Evolutionary conservation across 1,284 basidiomycete genomes (phyloP).

Genomic region (Austroboletus niveus): DNA sequence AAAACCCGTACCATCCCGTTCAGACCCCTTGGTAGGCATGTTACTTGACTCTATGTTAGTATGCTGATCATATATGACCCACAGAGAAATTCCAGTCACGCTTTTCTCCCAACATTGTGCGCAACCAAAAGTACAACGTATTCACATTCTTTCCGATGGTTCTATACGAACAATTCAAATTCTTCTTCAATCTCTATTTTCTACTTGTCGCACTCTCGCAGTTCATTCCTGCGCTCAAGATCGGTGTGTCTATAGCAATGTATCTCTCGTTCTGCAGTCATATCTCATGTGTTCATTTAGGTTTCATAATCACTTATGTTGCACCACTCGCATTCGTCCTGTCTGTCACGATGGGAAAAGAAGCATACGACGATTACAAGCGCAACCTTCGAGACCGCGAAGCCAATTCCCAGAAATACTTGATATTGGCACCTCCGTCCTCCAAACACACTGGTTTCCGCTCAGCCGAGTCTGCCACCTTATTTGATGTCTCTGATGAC

Average conservation of each 20-base stretch:
- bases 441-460: slow-evolving; percentile 36
- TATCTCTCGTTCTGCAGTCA: background rate
- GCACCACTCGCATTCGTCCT: slow-evolving; percentile 96
- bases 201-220: slow-evolving; percentile 95
- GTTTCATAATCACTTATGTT: slow-evolving; percentile 95
- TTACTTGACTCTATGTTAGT: no score
- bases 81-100: slow-evolving; percentile 66
- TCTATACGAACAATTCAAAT: slow-evolving; percentile 99
- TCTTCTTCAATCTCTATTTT: slow-evolving; percentile 99
- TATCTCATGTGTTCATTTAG: slow-evolving; percentile 38
- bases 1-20: slow-evolving; percentile 79
- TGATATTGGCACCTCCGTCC: slow-evolving; percentile 63
- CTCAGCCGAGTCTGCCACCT: slow-evolving; percentile 18
- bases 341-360: slow-evolving; percentile 95
- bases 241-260: slow-evolving; percentile 54
- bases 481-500: slow-evolving; percentile 16
- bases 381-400: slow-evolving; percentile 89
- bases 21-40: slow-evolving; percentile 59
- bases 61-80: background rate
- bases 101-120: slow-evolving; percentile 84
- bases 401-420: slow-evolving; percentile 92
- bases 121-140: slow-evolving; percentile 98
- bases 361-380: slow-evolving; percentile 97
- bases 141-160: slow-evolving; percentile 95
- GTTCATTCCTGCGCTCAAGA: slow-evolving; percentile 95